Conservation (phyloP, 768 basidiomycete genomes). For the Dictyophora rubrovolvata region DNA sequence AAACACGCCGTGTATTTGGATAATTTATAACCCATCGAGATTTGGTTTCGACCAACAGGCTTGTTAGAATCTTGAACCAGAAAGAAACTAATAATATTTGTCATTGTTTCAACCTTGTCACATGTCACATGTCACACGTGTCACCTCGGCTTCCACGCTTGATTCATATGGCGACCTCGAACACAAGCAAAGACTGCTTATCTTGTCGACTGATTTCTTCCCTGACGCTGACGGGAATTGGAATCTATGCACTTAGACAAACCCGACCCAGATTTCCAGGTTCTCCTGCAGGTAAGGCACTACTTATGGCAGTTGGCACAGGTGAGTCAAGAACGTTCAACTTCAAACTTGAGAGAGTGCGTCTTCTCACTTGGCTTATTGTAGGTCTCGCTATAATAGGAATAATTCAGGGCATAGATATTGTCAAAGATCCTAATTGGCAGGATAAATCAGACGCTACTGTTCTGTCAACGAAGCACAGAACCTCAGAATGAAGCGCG, state of each 20-base stretch:
- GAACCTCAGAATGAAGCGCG: too few species aligned
- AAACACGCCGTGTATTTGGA: too few species aligned
- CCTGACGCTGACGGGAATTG: slow-evolving; percentile 49
- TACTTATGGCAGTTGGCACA: slow-evolving; percentile 53
- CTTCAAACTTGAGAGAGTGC: background rate
- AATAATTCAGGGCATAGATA: background rate
- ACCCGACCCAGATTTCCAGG: slow-evolving; percentile 56
- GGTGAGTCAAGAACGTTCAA: slow-evolving; percentile 29
- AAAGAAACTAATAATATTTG: too few species aligned
- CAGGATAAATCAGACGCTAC: background rate
- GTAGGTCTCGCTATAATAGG: background rate
- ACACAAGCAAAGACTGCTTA: slow-evolving; percentile 41
- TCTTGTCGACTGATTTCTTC: slow-evolving; percentile 63
- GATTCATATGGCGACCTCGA: background rate
- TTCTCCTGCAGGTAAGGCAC: slow-evolving; percentile 45
- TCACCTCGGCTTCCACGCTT: background rate
- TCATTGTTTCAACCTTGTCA: too few species aligned
- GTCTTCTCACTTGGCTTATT: background rate
- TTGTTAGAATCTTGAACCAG: too few species aligned
- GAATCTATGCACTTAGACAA: slow-evolving; percentile 58
- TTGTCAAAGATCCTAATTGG: background rate
- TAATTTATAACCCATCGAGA: too few species aligned
- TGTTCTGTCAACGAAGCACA: too few species aligned
- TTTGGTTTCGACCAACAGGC: too few species aligned
- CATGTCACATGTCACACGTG: background rate